These are phyloP conservation scores for Ascosphaera pollenicola DNA, from an alignment of 2,329 filamentous ascomycete species.

Conservation along the genomic window DNA sequence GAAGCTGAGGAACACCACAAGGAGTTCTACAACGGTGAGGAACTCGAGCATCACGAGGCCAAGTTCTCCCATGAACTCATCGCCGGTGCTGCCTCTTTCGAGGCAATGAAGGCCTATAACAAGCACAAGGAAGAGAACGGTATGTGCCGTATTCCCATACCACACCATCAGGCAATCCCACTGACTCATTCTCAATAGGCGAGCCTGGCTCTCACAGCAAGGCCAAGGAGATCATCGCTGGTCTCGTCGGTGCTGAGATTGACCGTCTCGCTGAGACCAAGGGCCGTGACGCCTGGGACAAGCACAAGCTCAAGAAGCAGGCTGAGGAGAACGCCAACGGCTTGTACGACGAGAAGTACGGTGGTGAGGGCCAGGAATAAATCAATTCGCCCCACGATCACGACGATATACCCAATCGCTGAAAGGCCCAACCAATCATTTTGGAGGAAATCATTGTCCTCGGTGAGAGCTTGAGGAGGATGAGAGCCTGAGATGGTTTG, in stretches of 20 bases:
- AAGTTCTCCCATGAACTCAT: constrained; percentile 51
- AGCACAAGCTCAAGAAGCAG: constrained; percentile 35
- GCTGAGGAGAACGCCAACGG: constrained; percentile 31
- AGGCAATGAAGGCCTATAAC: constrained; percentile 61
- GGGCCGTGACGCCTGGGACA: constrained; percentile 36
- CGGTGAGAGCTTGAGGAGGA: too few species aligned
- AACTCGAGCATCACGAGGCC: constrained; percentile 28
- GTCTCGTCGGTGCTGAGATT: constrained; percentile 53
- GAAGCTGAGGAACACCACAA: constrained; percentile 16
- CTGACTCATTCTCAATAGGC: constrained; percentile 22
- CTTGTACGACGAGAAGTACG: constrained; percentile 3
- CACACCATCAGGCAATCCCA: too few species aligned
- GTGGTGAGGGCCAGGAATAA: background rate
- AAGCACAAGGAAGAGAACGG: constrained; percentile 48
- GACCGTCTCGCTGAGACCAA: constrained; percentile 52
- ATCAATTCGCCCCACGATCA: too few species aligned
- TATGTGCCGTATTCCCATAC: constrained; percentile 13
- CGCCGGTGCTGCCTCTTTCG: constrained; percentile 55
- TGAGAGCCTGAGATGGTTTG: too few species aligned
- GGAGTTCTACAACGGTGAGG: constrained; percentile 26
- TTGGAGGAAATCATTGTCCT: too few species aligned
- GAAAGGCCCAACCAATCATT: too few species aligned
- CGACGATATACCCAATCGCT: too few species aligned
- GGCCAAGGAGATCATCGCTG: constrained; percentile 57
- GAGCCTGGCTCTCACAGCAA: constrained; percentile 46